Conservation (phyloP, 176 grass and related monocot genomes). For the Triticum urartu region DNA sequence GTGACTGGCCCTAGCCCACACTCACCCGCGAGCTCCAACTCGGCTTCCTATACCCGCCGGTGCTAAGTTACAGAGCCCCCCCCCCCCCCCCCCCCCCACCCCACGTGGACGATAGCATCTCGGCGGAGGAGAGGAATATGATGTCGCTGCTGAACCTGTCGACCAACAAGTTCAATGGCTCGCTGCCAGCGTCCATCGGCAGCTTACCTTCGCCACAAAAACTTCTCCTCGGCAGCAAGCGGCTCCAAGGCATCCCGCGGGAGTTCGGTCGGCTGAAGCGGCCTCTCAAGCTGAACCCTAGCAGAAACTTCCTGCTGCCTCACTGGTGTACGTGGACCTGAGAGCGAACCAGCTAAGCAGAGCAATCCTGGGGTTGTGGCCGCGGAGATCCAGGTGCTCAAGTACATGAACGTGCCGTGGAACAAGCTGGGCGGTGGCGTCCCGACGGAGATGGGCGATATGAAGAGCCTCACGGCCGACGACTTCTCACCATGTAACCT, state of each 20-base stretch:
- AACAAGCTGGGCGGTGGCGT: conserved; percentile 11
- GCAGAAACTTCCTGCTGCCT: too few species aligned
- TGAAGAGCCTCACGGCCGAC: conserved; percentile 64
- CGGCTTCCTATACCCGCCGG: too few species aligned
- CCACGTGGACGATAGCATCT: neutral
- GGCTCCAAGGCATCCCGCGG: neutral
- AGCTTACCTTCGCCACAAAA: conserved; percentile 31
- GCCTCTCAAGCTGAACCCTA: too few species aligned
- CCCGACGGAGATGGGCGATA: conserved; percentile 59
- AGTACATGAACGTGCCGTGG: too few species aligned
- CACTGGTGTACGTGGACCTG: too few species aligned
- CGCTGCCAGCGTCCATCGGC: conserved; percentile 52
- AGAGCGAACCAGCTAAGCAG: too few species aligned
- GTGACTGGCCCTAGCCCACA: too few species aligned
- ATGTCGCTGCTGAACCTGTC: conserved; percentile 64
- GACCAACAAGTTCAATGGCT: conserved; percentile 56
- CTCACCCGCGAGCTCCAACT: conserved; percentile 36
- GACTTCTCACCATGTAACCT: conserved; percentile 70
- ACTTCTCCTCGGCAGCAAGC: conserved; percentile 53
- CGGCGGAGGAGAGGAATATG: neutral
- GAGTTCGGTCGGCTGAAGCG: too few species aligned
- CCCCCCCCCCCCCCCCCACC: too few species aligned
- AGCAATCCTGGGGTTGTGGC: too few species aligned
- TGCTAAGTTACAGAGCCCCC: too few species aligned
- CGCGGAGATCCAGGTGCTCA: too few species aligned